phyloP scores from a whole-genome alignment of 1,284 basidiomycete genomes.

The Fomitopsis pinicola region DNA sequence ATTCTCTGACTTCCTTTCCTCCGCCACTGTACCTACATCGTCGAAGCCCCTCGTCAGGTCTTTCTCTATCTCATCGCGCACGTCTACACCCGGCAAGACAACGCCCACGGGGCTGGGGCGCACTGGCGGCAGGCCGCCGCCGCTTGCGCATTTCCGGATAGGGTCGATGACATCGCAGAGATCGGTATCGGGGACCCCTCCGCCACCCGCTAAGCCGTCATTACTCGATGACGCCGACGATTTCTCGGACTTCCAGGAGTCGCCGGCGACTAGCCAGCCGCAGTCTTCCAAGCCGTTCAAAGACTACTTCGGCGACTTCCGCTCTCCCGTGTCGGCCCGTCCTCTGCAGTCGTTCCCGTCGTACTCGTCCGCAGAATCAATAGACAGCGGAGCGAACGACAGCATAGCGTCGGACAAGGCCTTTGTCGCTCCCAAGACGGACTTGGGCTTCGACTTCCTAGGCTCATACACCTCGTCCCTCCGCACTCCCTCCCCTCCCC shows the following conservation, averaged over 20 bases:
- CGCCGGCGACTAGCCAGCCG: neutral
- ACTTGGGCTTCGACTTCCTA: constrained; percentile 16
- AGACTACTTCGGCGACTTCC: constrained; percentile 30
- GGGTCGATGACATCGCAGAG: neutral
- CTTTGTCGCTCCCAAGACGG: constrained; percentile 18
- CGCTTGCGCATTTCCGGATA: constrained; percentile 7
- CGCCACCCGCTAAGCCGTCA: neutral
- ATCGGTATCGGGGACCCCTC: neutral
- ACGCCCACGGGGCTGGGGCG: constrained; percentile 7
- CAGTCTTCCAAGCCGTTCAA: constrained; percentile 11
- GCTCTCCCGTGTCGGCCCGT: neutral
- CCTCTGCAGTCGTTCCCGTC: neutral
- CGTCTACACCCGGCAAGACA: neutral
- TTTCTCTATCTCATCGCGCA: neutral
- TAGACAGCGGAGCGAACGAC: constrained; percentile 8
- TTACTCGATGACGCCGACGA: constrained; percentile 16
- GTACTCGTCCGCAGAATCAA: neutral
- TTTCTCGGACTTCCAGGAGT: constrained; percentile 22
- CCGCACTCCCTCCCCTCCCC: constrained; percentile 25
- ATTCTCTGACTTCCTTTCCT: constrained; percentile 26
- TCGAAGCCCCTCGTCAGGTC: constrained; percentile 6
- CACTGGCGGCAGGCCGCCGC: neutral
- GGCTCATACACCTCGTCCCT: constrained; percentile 13
- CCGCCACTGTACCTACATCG: constrained; percentile 7
- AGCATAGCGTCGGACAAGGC: constrained; percentile 18